Base-by-base conservation (phyloP, 495 filamentous ascomycete species). In the Filosporella fistucella region DNA sequence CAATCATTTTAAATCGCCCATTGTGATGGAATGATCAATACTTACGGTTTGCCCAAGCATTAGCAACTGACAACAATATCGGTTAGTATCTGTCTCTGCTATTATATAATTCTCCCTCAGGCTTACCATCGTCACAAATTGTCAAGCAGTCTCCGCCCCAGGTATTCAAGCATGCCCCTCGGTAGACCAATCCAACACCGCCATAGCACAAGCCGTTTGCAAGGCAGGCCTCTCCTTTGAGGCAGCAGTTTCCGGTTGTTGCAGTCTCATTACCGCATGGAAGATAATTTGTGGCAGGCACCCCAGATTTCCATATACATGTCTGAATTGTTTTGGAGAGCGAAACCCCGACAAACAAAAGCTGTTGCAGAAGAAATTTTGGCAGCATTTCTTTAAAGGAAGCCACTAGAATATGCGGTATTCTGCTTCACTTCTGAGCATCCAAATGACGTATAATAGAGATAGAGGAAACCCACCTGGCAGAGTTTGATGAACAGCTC, bases 111-210 rank as follows among this genome's bases (percentile, higher is more conserved):
- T 8, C 8, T 21, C 20, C 17, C 11, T n/a, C n/a, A n/a, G 28
- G 17, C 39, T 42, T 17, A 42, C 39, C 10, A 42, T 42, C 39
- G 28, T 42, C 39, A 17, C 39, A 42, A 29, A 25, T 25, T 9
- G 39, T 42, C n/a, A 42, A 26, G 17, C 39, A 42, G 14, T 42
- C 39, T 8, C 39, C 39, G 10, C 39, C 39, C 39, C 39, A 42
- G 2, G 8, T 4, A 42, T 42, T 42, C 5, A 42, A 25, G 23
- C 39, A 42, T 9, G 39, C 39, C 6, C 39, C 39, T 13, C 39
- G 39, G 28, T 42, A 42, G 3, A 42, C 24, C 39, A 42, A 16
- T 9, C 39, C 39, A 9, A 42, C 39, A 8, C 39, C 24, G 4
- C 39, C 39, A 26, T 42, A 42, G n/a, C 39, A 42, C 24, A 42